These are phyloP conservation scores for Xylaria scruposa DNA, from an alignment of 495 filamentous ascomycete species.

Conservation along the genomic window DNA sequence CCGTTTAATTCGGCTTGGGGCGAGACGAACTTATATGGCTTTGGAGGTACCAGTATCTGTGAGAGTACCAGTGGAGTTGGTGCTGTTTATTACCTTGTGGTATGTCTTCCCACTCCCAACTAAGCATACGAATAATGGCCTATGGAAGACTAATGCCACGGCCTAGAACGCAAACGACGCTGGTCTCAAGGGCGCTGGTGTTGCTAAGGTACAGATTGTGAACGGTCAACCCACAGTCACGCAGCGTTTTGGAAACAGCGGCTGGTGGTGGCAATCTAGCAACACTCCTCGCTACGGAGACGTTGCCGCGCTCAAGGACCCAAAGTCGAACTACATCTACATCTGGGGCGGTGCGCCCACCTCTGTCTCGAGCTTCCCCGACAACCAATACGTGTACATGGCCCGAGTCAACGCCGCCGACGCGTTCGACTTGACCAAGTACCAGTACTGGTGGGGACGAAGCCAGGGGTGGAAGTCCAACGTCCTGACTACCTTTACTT, in stretches of 20 bases:
- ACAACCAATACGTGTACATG: slow-evolving; percentile 43
- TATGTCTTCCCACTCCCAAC: not conserved
- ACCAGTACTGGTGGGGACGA: slow-evolving; percentile 49
- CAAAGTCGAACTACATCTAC: not conserved
- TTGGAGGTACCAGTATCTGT: not conserved
- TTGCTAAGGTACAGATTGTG: not conserved
- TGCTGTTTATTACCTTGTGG: not conserved
- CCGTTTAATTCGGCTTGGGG: not conserved
- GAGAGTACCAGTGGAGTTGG: not conserved
- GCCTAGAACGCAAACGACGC: not conserved
- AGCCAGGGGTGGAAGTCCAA: not conserved
- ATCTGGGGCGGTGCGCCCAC: not conserved
- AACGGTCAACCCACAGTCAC: not conserved
- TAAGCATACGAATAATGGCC: not conserved
- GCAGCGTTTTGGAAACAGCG: not conserved
- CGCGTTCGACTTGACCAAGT: slow-evolving; percentile 42
- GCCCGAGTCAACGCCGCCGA: slow-evolving; percentile 42
- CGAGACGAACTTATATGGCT: not conserved
- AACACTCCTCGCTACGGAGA: not conserved
- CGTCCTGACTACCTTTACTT: not conserved
- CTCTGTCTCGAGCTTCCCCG: slow-evolving; percentile 22
- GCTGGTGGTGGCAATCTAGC: not conserved
- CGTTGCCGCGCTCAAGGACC: not conserved
- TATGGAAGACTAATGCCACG: not conserved
- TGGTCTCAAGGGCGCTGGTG: not conserved